These are phyloP conservation scores for Candida ulmi DNA, from an alignment of 805 yeast genomes.

Conservation along the genomic window DNA sequence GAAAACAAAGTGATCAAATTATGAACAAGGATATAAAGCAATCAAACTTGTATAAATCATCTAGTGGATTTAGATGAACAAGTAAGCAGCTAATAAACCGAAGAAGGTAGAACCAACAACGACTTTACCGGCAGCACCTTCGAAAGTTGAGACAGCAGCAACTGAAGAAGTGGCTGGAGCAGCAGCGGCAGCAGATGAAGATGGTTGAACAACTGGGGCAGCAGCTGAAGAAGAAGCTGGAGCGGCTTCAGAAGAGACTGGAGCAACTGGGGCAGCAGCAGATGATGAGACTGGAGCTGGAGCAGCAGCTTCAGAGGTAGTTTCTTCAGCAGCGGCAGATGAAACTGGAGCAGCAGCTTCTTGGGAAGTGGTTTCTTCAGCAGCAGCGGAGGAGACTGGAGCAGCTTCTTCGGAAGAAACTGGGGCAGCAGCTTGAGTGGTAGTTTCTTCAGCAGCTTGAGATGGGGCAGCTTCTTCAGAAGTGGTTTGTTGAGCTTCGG, in stretches of 20 bases:
- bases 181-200: not conserved
- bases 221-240: not conserved
- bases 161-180: not conserved
- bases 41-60: no score
- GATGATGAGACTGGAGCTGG: not conserved
- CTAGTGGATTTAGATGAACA: not conserved
- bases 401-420: not conserved
- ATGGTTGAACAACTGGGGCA: not conserved
- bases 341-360: not conserved
- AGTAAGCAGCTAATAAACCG: not conserved
- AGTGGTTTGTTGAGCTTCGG: no score
- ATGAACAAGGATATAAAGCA: no score
- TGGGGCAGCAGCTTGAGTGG: not conserved
- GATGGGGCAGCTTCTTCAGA: slow-evolving; percentile 1
- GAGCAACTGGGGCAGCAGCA: not conserved
- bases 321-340: not conserved
- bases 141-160: slow-evolving; percentile 3
- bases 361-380: not conserved
- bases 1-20: no score
- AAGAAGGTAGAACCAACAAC: not conserved
- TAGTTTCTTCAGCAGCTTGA: no score
- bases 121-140: slow-evolving; percentile 3
- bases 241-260: not conserved
- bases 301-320: not conserved
- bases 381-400: not conserved